Evolutionary conservation across 2,329 filamentous ascomycete species (phyloP), one percentile per base, ranked within the genome.

Genomic region (Microascus cirrosus): DNA sequence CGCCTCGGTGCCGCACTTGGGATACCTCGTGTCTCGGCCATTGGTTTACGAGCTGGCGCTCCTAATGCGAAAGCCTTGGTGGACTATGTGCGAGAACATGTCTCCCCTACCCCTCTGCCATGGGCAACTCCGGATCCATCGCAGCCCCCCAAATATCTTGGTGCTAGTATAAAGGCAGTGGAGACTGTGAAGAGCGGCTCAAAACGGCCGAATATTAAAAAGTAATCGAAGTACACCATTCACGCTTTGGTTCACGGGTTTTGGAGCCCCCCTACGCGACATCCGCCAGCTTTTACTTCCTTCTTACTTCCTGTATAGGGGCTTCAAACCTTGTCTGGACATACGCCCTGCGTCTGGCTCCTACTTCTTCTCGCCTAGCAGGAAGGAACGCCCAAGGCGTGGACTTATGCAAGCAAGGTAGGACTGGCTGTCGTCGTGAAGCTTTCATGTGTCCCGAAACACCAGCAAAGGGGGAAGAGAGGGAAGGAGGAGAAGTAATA

Each of bases 1-100:
- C 77, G 77, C 13, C 69, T 90, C 18, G 80, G 80, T 54, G 68
- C 71, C 34, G 76, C 76, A 22, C 72, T 90, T 3, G 80, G 80
- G 1, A 74, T 89, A 11, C 82, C 84, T 1, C 77, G 84, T 36
- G 83, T 84, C 0, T 87, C 85, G 1, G 83, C 84, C 24, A 71
- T 90, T 35, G 87, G 79, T 0, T 67, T 90, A 7, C 68, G 75
- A 22, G 72, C 74, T 7, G 77, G 73, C 42, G 82, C 85, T 0
- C 83, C 84, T 0, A 77, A 80, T 50, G 75, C 80, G 0, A 75
- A 75, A 55, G 75, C 79, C 1, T 67, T 90, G 11, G 66, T 85
- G 25, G 75, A 83, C 3, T 81, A 83, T 62, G 76, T 83, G 1
- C 69, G 74, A 34, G 70, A 76, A 39, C 71, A 74, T 58, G 81